phyloP scores from a whole-genome alignment of 176 grass and related monocot species.

The Avena atlantica region DNA sequence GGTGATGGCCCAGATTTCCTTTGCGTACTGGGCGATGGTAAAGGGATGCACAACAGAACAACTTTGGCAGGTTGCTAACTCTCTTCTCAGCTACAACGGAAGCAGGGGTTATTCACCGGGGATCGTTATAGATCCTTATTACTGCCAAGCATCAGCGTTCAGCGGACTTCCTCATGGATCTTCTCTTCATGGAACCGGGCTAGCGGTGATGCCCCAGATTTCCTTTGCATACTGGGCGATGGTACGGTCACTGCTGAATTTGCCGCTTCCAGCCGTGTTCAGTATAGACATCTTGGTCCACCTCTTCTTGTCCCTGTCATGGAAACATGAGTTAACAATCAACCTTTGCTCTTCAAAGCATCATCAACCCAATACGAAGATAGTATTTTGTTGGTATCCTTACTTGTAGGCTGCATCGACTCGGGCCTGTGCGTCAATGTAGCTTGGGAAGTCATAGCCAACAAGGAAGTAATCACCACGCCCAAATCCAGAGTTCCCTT shows the following conservation, averaged over 20 bases:
- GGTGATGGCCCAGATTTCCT: conserved; percentile 88
- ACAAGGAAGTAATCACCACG: conserved; percentile 99
- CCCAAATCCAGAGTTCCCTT: conserved; percentile 94
- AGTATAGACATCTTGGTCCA: conserved; percentile 96
- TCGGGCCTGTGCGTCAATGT: conserved; percentile 73
- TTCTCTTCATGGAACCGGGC: conserved; percentile 56
- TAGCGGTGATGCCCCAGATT: conserved; percentile 83
- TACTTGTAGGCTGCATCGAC: conserved; percentile 99
- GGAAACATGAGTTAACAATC: conserved; percentile 23
- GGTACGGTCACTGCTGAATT: conserved; percentile 98
- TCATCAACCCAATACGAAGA: conserved; percentile 12
- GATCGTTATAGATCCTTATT: conserved; percentile 47
- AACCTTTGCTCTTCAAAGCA: neutral
- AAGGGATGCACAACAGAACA: conserved; percentile 15
- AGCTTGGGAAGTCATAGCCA: conserved; percentile 95
- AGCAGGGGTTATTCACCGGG: conserved; percentile 40
- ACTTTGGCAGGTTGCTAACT: conserved; percentile 18
- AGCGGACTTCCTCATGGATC: neutral
- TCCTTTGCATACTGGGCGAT: conserved; percentile 93
- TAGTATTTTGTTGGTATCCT: conserved; percentile 37
- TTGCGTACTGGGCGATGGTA: conserved; percentile 89
- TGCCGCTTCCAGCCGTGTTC: conserved; percentile 95
- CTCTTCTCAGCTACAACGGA: conserved; percentile 30
- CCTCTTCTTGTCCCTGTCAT: conserved; percentile 80
- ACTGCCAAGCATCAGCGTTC: neutral